Percentiles rank a stretch among this genome's conserved stretches.
These are phyloP conservation scores for Aspergillus indologenus DNA, from an alignment of 495 filamentous ascomycete genomes.

Conservation along the genomic window DNA sequence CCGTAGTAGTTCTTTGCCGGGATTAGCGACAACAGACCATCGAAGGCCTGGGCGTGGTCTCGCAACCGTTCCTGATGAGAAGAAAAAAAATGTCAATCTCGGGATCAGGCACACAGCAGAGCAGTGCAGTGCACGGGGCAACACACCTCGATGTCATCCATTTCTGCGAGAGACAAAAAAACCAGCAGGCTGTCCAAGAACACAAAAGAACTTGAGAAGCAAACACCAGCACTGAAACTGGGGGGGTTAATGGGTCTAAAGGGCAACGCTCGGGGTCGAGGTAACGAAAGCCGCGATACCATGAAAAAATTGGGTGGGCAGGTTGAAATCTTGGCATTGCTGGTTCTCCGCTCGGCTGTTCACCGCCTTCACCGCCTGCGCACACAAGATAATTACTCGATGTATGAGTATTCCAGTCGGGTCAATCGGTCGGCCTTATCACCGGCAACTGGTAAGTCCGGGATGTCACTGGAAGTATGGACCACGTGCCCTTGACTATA, in stretches of 20 bases:
- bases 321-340: slow-evolving; percentile 40
- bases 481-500: too few relatives aligned
- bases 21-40: slow-evolving; percentile 87
- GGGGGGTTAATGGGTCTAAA: slow-evolving; percentile 15
- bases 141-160: slow-evolving; percentile 50
- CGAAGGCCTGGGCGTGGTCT: slow-evolving; percentile 81
- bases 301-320: slow-evolving; percentile 42
- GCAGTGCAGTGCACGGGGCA: slow-evolving; percentile 12
- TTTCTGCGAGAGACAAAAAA: slow-evolving; percentile 19
- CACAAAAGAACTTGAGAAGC: neutral
- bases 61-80: slow-evolving; percentile 70
- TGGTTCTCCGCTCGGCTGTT: slow-evolving; percentile 37
- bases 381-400: slow-evolving; percentile 15
- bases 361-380: slow-evolving; percentile 39
- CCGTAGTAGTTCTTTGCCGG: slow-evolving; percentile 91
- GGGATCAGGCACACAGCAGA: slow-evolving; percentile 6
- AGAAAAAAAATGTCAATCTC: slow-evolving; percentile 26
- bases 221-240: slow-evolving; percentile 14
- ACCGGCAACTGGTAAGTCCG: neutral
- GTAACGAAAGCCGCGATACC: slow-evolving; percentile 22
- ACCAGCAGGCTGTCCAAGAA: slow-evolving; percentile 3
- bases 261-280: slow-evolving; percentile 13
- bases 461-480: too few relatives aligned
- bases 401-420: neutral
- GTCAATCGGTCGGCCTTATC: neutral